These are phyloP conservation scores for Nicotiana tomentosiformis DNA, from an alignment of 257 asterid species.

Conservation along the genomic window DNA sequence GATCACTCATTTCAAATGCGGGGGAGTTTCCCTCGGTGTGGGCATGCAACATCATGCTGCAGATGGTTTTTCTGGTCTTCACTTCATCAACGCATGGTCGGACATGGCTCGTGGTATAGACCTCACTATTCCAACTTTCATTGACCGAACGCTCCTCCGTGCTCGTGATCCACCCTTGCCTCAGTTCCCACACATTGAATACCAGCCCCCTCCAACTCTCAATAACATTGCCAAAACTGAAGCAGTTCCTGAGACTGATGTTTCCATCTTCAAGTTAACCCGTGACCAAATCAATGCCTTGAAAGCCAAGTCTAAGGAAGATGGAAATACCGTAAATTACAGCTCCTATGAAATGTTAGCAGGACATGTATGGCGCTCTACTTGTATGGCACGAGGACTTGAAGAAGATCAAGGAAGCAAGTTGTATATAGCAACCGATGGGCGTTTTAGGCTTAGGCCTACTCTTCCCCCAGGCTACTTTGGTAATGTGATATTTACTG, in stretches of 20 bases:
- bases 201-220: conserved; percentile 74
- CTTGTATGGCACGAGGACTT: conserved; percentile 60
- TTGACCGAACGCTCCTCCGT: conserved; percentile 71
- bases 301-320: conserved; percentile 59
- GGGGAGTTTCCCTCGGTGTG: conserved; percentile 88
- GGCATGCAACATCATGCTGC: conserved; percentile 93
- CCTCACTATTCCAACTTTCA: conserved; percentile 56
- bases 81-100: conserved; percentile 92
- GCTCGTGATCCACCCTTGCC: conserved; percentile 80
- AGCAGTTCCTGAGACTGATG: conserved; percentile 28
- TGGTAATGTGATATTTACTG: conserved; percentile 74
- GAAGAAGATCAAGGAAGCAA: conserved; percentile 54
- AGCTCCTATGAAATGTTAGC: conserved; percentile 85
- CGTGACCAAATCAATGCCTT: conserved; percentile 52
- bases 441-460: conserved; percentile 59
- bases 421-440: conserved; percentile 74
- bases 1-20: conserved; percentile 85
- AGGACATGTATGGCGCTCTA: conserved; percentile 69
- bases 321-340: conserved; percentile 39
- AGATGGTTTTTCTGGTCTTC: conserved; percentile 90
- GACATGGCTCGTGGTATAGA: conserved; percentile 86
- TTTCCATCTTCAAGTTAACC: conserved; percentile 55
- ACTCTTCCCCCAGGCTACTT: conserved; percentile 66
- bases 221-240: conserved; percentile 19
- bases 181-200: conserved; percentile 73